Percentiles rank a stretch among this genome's conserved stretches.
Conservation (phyloP, 331 rosid species). For the Acacia pycnantha region DNA sequence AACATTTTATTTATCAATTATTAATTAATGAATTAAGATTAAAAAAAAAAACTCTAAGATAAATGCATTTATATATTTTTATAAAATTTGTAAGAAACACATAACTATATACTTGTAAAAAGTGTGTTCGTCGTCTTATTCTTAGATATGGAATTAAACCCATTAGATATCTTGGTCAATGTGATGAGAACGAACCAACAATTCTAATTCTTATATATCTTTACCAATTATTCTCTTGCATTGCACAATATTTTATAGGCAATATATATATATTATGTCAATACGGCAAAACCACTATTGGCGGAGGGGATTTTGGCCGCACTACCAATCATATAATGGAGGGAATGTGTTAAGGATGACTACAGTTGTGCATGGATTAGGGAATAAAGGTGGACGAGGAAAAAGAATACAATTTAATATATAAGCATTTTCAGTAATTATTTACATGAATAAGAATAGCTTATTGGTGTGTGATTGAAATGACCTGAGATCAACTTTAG, state of each 20-base stretch:
- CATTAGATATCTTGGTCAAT: background rate
- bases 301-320: background rate
- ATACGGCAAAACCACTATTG: background rate
- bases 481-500: slow-evolving; percentile 36
- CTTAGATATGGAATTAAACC: background rate
- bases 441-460: slow-evolving; percentile 27
- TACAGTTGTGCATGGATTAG: background rate
- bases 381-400: background rate
- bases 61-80: background rate
- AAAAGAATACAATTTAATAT: slow-evolving; percentile 15
- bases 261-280: too few relatives aligned
- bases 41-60: too few relatives aligned
- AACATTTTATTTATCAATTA: too few relatives aligned
- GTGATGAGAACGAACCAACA: background rate
- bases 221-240: background rate
- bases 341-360: background rate
- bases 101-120: background rate
- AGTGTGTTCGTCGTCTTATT: too few relatives aligned
- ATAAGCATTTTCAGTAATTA: background rate
- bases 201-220: background rate
- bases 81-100: too few relatives aligned
- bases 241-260: too few relatives aligned
- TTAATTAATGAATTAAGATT: too few relatives aligned
- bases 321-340: background rate
- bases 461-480: slow-evolving; percentile 36